Base-by-base conservation (phyloP, 331 rosid species). In the Pyrus hybrid region DNA sequence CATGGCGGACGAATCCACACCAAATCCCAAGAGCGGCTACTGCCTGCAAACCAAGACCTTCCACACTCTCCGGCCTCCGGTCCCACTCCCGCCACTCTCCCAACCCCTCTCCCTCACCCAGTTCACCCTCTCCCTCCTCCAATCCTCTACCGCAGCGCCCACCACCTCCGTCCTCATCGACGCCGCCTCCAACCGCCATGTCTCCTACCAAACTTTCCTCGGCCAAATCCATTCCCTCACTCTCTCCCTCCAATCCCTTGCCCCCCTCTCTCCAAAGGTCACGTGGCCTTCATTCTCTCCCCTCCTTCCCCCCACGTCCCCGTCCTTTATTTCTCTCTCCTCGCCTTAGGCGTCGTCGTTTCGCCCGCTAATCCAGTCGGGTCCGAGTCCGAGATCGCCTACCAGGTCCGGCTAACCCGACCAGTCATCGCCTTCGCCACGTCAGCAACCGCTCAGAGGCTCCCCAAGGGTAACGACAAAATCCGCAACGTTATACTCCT, bases 341-440 rank as follows among this genome's bases (percentile, higher is more conserved):
- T 94, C 43, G 85, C 93, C 14, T 63, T 88, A 1, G 98, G 98
- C 3, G 83, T 91, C 56, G 61, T 73, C 17, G 22, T 94, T 61
- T 81, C 95, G 0, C 98, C 98, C 1, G 91, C 93, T 6, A 94
- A 94, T 77, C 95, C 97, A 0, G 47, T 84, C 65, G 68, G 91
- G 13, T 85, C 95, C 51, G 75, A 35, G 8, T 85, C 91, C 49
- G 98, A 94, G 76, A 70, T 91, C 28, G 33, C 85, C 41, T 87
- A 88, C 88, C 90, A 85, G 57, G 70, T 90, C 43, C 71, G 11
- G 6, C 88, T 94, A 51, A 60, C 76, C 9, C 80, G 84, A 26
- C 97, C 98, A 35, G 71, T 43, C 60, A 63, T 91, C 83, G 91
- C 90, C 6, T 91, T 93, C 83, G 88, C 91, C 32, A 85, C 92